A percentile compares a stretch with the other conserved stretches of the same genome.
phyloP scores from a whole-genome alignment of 2,329 filamentous ascomycete genomes.

The Penicillium italicum region DNA sequence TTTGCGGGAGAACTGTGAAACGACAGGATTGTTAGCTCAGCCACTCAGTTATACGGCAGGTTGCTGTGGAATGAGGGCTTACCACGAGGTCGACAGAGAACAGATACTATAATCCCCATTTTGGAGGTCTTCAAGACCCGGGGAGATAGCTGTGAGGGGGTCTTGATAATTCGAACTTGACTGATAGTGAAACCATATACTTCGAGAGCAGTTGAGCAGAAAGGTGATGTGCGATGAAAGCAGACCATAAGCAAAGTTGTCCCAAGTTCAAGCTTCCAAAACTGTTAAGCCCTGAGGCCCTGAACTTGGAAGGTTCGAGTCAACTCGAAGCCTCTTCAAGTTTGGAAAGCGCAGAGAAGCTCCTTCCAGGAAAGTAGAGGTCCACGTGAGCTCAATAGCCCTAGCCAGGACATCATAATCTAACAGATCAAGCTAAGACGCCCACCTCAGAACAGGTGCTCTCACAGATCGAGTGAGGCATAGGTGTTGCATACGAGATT shows the following conservation, averaged over 20 bases:
- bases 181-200: neutral
- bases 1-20: neutral
- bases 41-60: neutral
- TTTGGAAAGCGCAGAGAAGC: neutral
- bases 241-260: neutral
- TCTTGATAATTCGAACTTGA: neutral
- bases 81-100: neutral
- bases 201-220: neutral
- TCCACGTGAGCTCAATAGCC: neutral
- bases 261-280: neutral
- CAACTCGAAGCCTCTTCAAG: neutral
- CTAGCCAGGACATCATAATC: neutral
- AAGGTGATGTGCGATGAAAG: neutral
- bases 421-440: neutral
- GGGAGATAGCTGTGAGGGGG: neutral
- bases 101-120: neutral
- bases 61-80: neutral
- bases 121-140: neutral
- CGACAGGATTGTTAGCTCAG: neutral
- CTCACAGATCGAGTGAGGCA: neutral
- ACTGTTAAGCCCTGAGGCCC: neutral
- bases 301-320: neutral
- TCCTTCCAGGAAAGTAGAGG: neutral
- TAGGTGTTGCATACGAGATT: neutral
- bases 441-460: too few relatives aligned